These are phyloP conservation scores for Starmerella sp. DNA, from an alignment of 805 yeast species.

Conservation along the genomic window DNA sequence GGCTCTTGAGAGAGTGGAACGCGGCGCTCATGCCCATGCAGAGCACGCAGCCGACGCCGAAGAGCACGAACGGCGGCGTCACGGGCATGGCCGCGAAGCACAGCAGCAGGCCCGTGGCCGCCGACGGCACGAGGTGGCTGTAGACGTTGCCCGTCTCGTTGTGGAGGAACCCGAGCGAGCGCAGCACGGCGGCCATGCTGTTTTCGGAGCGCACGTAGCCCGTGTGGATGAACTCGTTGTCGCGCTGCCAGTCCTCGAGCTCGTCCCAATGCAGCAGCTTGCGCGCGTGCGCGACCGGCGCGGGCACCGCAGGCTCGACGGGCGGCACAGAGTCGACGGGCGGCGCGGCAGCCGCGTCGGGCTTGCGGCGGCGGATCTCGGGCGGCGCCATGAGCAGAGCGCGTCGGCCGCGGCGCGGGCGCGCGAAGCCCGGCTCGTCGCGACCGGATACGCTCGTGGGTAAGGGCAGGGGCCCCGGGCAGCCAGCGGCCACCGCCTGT, in stretches of 20 bases:
- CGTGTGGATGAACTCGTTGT: constrained; percentile 51
- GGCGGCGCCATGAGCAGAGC: too few species aligned
- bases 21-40: constrained; percentile 55
- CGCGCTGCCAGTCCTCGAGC: constrained; percentile 62
- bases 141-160: constrained; percentile 67
- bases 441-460: too few species aligned
- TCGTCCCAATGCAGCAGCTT: constrained; percentile 37
- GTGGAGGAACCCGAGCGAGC: constrained; percentile 45
- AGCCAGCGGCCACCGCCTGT: neutral
- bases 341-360: too few species aligned
- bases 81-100: constrained; percentile 13
- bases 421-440: too few species aligned
- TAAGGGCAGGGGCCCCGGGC: neutral
- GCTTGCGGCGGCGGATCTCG: too few species aligned
- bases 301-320: too few species aligned
- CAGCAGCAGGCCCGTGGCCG: constrained; percentile 18
- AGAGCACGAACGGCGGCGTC: constrained; percentile 38
- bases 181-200: constrained; percentile 37
- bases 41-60: constrained; percentile 44
- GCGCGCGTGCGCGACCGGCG: neutral
- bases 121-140: constrained; percentile 42
- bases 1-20: constrained; percentile 59
- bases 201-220: constrained; percentile 54
- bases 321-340: too few species aligned
- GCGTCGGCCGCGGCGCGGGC: too few species aligned